Base-by-base conservation (phyloP, 176 grass and related monocot species). In the Zoysia japonica region DNA sequence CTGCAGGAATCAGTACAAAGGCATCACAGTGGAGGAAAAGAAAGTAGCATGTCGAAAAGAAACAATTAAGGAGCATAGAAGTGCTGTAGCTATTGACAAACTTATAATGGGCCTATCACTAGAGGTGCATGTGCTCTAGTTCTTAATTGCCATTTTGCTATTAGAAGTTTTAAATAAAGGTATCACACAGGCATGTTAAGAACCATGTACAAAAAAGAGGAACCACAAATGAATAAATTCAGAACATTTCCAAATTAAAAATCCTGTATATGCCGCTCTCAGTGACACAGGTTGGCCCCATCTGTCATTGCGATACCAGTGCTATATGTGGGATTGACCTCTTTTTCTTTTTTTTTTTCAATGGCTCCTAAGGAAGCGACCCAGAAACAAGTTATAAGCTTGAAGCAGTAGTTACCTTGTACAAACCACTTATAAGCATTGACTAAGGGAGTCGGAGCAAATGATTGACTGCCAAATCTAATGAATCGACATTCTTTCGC, bases 401-500 rank as follows among this genome's bases (percentile, higher is more conserved):
- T 68, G 38, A 48, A 61, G 60, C 64, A 38, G n/a, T 45, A 82
- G 19, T 81, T 89, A 85, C 87, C 87, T 61, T 85, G 36, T 39
- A 78, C 10, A 44, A 67, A 45, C n/a, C 61, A 68, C 15, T 17
- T 66, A 44, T 70, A 86, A 67, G 40, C 46, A 78, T 6, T 11
- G 44, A 65, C 85, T 78, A 93, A 52, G 93, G 88, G 45, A 97
- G 72, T 50, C 61, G 83, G 72, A 97, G 89, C 53, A 97, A 66
- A 19, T 60, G 82, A 80, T 85, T 85, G 47, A 97, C 85, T 78
- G 92, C 92, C 73, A 90, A 10, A 65, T 97, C 95, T 77, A 97
- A 76, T 69, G 87, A 87, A 80, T 97, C 89, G 15, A 94, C 90
- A 45, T 90, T 94, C 71, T 89, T 97, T 81, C 75, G 75, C 80